Base-by-base conservation (phyloP, 2,329 filamentous ascomycete species). In the Rugonectria rugulosa region DNA sequence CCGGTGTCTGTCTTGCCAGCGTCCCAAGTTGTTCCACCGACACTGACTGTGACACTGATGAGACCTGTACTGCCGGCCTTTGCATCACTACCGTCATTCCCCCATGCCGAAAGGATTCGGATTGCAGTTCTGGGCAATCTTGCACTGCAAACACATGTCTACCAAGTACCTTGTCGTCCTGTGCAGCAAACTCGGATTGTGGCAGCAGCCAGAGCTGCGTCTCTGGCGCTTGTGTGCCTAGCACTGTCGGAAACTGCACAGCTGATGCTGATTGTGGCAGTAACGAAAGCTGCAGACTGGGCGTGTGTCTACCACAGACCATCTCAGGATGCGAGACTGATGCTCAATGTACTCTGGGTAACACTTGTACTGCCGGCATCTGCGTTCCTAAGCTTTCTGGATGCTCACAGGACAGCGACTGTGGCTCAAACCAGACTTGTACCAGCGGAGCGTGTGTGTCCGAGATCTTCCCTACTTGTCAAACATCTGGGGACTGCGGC, bases 1-100 rank as follows among this genome's bases (percentile, higher is more conserved):
- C 19, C 8, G 52, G 53, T 3, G 15, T 51, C 1, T 56, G 53
- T 26, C 24, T 55, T 4, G 37, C 52, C 5, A 24, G 29, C 11
- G 23, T 44, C 14, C 23, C 34, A n/a, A 29, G 21, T 7, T 56
- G 53, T 19, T 36, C 47, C 2, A 4, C 2, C 7, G 47, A 51
- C 14, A 14, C 19, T 4, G 37, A 34, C 14, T 54, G 51, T n/a
- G 24, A 23, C n/a, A 5, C 51, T 11, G 31, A 41, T 8, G 36
- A 56, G 29, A 15, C 17, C 11, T 56, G 53, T 12, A 36, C 43
- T 5, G 41, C 34, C 10, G 47, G 47, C 4, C 8, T 36, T 15
- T 56, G 53, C 10, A 20, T 56, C 3, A 24, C 34, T 7, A 45
- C 32, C 10, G 8, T 49, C 23, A 12, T 49, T 9, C 31, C 38